phyloP scores from a whole-genome alignment of 108 stramenopile genomes.

The Cylindrotheca fusiformis region DNA sequence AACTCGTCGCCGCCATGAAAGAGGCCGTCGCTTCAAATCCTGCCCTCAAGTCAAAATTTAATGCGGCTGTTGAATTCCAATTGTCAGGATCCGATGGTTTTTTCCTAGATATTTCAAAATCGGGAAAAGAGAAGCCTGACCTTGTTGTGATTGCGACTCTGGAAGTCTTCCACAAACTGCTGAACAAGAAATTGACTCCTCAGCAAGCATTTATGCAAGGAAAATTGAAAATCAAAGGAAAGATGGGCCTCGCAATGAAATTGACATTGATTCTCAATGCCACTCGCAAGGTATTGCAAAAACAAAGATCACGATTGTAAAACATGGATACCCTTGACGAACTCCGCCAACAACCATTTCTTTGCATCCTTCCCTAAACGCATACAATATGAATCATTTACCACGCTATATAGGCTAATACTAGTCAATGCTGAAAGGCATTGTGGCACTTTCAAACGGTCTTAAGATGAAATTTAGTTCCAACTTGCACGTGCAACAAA shows the following conservation, averaged over 20 bases:
- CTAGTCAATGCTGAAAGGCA: too few species aligned
- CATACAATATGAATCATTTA: too few species aligned
- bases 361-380: too few species aligned
- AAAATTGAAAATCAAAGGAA: conserved; percentile 79
- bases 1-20: conserved; percentile 38
- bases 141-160: conserved; percentile 33
- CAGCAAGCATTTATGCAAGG: conserved; percentile 62
- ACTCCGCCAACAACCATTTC: too few species aligned
- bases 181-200: conserved; percentile 44
- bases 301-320: conserved; percentile 30
- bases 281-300: conserved; percentile 61
- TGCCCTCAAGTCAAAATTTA: conserved; percentile 35
- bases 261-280: conserved; percentile 67
- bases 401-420: too few species aligned
- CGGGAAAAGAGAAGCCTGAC: conserved; percentile 17
- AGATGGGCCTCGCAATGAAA: conserved; percentile 84
- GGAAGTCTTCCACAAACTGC: conserved; percentile 32
- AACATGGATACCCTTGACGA: too few species aligned
- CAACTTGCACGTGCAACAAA: too few species aligned
- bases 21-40: conserved; percentile 23
- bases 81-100: conserved; percentile 8
- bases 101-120: conserved; percentile 12
- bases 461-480: too few species aligned
- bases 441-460: too few species aligned
- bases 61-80: conserved; percentile 38